These are phyloP conservation scores for Talaromyces sp. DNA, from an alignment of 2,329 filamentous ascomycete species.

Conservation along the genomic window DNA sequence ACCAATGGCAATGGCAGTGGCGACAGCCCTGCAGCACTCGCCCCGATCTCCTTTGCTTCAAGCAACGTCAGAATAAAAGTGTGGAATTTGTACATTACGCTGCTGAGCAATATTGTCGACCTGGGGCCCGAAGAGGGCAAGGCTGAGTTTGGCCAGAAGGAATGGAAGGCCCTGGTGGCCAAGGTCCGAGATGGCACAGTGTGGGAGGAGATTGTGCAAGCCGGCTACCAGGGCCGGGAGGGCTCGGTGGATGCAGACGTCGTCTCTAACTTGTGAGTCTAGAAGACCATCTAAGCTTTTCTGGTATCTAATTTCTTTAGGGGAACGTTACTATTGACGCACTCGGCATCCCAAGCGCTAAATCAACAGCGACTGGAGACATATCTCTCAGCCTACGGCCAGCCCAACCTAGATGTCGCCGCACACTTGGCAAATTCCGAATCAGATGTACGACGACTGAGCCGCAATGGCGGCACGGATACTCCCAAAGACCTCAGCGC, in stretches of 20 bases:
- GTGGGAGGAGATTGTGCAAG: constrained; percentile 88
- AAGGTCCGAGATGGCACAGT: constrained; percentile 84
- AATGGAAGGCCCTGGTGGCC: constrained; percentile 74
- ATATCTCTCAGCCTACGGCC: constrained; percentile 72
- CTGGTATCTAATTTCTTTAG: constrained; percentile 43
- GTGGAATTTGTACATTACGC: constrained; percentile 93
- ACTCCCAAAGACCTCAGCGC: constrained; percentile 79
- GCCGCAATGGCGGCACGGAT: constrained; percentile 58
- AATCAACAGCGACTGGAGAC: constrained; percentile 86
- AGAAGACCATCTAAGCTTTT: background rate
- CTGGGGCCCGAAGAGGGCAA: constrained; percentile 87
- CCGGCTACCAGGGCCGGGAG: constrained; percentile 82
- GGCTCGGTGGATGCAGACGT: constrained; percentile 92
- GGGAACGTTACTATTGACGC: constrained; percentile 83
- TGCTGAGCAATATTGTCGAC: constrained; percentile 85
- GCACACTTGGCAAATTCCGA: constrained; percentile 50
- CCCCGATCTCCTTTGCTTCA: constrained; percentile 73
- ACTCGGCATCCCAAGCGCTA: constrained; percentile 72
- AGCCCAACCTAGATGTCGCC: constrained; percentile 66
- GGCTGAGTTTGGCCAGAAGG: constrained; percentile 73
- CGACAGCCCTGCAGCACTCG: constrained; percentile 46
- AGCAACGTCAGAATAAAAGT: constrained; percentile 84
- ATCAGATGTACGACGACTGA: constrained; percentile 25
- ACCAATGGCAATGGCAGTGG: constrained; percentile 44
- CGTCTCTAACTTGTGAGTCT: constrained; percentile 52